Evolutionary conservation across 495 filamentous ascomycete species (phyloP).

Genomic region (Penicillium subrubescens): DNA sequence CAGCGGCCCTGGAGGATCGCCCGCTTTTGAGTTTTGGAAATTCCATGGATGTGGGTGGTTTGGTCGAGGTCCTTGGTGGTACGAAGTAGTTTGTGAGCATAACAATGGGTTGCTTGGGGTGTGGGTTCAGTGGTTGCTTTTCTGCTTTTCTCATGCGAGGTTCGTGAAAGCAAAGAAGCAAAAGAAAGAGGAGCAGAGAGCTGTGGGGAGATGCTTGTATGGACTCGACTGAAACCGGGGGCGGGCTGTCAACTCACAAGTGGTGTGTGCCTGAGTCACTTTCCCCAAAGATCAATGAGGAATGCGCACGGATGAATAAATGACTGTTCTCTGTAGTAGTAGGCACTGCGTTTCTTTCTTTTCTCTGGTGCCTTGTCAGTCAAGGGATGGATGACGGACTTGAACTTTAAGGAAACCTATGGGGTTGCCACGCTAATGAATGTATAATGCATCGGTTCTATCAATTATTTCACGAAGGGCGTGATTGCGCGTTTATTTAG

Average conservation of each 20-base stretch:
- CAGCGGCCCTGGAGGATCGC: constrained; percentile 28
- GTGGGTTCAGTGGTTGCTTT: neutral
- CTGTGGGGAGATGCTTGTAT: neutral
- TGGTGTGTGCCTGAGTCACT: neutral
- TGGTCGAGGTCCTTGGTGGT: neutral
- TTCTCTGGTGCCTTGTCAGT: neutral
- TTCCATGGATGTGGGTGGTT: constrained; percentile 20
- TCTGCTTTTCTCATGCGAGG: neutral
- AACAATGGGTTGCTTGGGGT: neutral
- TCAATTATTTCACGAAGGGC: neutral
- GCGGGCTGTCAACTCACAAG: neutral
- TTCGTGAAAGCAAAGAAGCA: neutral
- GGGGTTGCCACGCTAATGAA: neutral
- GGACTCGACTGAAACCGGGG: neutral
- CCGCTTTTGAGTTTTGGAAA: constrained; percentile 28
- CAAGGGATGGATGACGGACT: neutral
- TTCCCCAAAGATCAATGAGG: neutral
- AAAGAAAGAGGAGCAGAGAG: neutral
- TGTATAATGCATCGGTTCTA: neutral
- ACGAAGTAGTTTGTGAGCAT: neutral
- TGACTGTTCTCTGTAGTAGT: neutral
- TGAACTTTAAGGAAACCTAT: neutral
- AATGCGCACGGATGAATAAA: constrained; percentile 1
- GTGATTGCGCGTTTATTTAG: neutral
- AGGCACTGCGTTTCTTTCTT: neutral